Percentiles rank a stretch among this genome's conserved stretches.
Conservation (phyloP, 164 flowering plant species). For the Magnolia changhungtana region DNA sequence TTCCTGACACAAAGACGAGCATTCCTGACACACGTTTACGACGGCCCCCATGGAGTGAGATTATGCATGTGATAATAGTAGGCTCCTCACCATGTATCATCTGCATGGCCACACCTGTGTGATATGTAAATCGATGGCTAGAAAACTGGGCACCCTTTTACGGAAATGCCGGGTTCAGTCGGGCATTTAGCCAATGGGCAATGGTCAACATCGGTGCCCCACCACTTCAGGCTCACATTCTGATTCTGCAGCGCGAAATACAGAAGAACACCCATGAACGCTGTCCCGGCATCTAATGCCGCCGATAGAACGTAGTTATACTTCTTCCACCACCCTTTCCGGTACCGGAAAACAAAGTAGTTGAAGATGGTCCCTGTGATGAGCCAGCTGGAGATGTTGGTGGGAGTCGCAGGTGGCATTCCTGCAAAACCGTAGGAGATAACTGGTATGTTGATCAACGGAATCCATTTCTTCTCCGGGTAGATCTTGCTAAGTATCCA, state of each 20-base stretch:
- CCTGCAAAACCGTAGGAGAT: constrained; percentile 89
- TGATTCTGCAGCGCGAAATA: constrained; percentile 72
- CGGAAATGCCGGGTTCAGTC: constrained; percentile 69
- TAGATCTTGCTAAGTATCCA: constrained; percentile 79
- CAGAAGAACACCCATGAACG: constrained; percentile 87
- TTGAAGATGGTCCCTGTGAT: constrained; percentile 82
- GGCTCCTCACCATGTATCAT: no score
- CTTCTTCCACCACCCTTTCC: constrained; percentile 85
- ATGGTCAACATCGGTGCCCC: constrained; percentile 80
- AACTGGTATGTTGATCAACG: constrained; percentile 81
- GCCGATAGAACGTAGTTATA: constrained; percentile 90
- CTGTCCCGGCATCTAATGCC: constrained; percentile 91
- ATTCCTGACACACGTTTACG: no score
- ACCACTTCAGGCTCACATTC: constrained; percentile 58
- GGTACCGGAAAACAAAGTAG: constrained; percentile 69
- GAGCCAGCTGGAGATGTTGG: constrained; percentile 95
- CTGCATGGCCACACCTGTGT: no score
- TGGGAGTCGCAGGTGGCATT: constrained; percentile 96
- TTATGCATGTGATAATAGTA: no score
- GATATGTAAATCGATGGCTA: background rate
- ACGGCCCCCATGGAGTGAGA: no score
- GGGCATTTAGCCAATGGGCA: constrained; percentile 90
- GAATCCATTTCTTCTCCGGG: constrained; percentile 91
- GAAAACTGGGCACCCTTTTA: constrained; percentile 70
- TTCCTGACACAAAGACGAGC: no score